Conservation (phyloP, 768 basidiomycete species). For the Leccinum pellstonianum region DNA sequence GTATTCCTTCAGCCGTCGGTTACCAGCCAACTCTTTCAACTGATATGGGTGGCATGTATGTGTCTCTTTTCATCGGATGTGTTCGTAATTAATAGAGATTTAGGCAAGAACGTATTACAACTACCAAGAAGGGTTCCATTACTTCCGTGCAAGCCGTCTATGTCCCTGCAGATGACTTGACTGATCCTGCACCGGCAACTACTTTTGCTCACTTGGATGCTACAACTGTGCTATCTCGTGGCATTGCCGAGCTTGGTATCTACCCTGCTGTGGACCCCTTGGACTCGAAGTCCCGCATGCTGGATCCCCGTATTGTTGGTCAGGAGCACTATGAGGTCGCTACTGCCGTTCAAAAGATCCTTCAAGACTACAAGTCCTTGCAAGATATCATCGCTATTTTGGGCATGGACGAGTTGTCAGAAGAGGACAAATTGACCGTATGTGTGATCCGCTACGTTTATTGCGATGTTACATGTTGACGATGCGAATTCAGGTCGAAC, state of each 20-base stretch:
- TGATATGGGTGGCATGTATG: constrained; percentile 99
- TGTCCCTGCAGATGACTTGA: constrained; percentile 99
- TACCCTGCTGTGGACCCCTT: constrained; percentile 99
- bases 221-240: constrained; percentile 98
- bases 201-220: constrained; percentile 99
- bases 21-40: constrained; percentile 99
- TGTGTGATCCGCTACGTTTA: background rate
- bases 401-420: constrained; percentile 99
- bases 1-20: constrained; percentile 99
- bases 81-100: constrained; percentile 8
- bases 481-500: constrained; percentile 68
- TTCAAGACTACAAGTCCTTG: constrained; percentile 94
- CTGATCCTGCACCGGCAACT: constrained; percentile 98
- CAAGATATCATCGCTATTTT: constrained; percentile 99
- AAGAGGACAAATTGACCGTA: constrained; percentile 95
- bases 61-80: constrained; percentile 11
- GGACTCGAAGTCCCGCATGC: constrained; percentile 99
- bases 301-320: constrained; percentile 98
- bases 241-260: constrained; percentile 98
- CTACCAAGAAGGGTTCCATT: constrained; percentile 99
- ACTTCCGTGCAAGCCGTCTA: constrained; percentile 99
- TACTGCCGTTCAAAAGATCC: constrained; percentile 95
- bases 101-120: constrained; percentile 99
- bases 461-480: constrained; percentile 5
- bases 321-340: constrained; percentile 95